phyloP scores from a whole-genome alignment of 2,329 filamentous ascomycete species.

The Botrytis cinerea region DNA sequence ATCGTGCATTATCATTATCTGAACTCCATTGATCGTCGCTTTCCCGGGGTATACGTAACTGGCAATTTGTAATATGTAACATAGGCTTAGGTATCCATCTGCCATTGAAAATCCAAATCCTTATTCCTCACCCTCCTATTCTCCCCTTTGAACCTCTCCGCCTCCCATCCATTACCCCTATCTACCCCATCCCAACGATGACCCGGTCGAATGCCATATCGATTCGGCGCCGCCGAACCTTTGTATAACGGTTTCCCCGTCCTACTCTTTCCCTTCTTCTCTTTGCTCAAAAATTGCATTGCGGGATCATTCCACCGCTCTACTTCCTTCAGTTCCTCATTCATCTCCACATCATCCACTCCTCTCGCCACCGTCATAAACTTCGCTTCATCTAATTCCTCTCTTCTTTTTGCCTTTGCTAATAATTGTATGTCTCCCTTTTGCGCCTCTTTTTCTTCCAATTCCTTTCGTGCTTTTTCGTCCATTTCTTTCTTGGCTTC shows the following conservation, averaged over 20 bases:
- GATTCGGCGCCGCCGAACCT: slow-evolving; percentile 81
- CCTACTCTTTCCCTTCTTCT: slow-evolving; percentile 33
- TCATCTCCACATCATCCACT: slow-evolving; percentile 85
- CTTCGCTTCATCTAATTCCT: slow-evolving; percentile 76
- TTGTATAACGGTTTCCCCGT: slow-evolving; percentile 58
- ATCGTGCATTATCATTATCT: slow-evolving; percentile 14
- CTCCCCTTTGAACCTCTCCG: slow-evolving; percentile 84
- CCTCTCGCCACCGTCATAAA: slow-evolving; percentile 77
- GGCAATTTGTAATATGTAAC: not conserved
- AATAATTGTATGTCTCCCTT: slow-evolving; percentile 84
- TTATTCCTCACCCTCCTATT: slow-evolving; percentile 76
- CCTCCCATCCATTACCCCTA: slow-evolving; percentile 89
- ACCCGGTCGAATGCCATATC: slow-evolving; percentile 89
- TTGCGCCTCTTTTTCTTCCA: slow-evolving; percentile 66
- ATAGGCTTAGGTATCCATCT: slow-evolving; percentile 89
- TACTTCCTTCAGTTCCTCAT: slow-evolving; percentile 74
- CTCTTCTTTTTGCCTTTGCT: slow-evolving; percentile 63
- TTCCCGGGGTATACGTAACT: not conserved
- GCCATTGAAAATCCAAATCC: slow-evolving; percentile 87
- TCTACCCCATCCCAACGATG: slow-evolving; percentile 98
- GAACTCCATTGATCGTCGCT: not conserved
- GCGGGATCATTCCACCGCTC: slow-evolving; percentile 95
- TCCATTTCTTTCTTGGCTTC: slow-evolving; percentile 80
- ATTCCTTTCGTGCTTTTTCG: slow-evolving; percentile 65
- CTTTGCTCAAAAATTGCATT: slow-evolving; percentile 68